These are phyloP conservation scores for Scleroderma citrinum DNA, from an alignment of 768 basidiomycete genomes.

Conservation along the genomic window DNA sequence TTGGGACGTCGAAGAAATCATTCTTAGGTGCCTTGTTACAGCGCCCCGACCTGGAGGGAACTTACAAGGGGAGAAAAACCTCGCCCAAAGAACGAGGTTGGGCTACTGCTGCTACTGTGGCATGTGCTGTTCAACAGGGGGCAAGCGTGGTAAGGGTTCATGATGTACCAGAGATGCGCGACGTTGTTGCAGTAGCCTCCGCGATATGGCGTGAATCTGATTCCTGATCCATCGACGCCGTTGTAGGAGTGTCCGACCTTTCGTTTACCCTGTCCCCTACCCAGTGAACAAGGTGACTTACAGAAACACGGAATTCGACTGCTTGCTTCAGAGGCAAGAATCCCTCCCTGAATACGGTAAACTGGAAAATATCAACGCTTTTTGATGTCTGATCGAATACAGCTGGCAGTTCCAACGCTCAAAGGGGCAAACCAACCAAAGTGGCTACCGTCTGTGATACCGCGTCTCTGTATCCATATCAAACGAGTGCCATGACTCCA, in stretches of 20 bases:
- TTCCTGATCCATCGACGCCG: background rate
- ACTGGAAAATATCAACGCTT: too few species aligned
- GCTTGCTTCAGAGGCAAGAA: too few species aligned
- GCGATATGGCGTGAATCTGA: conserved; percentile 42
- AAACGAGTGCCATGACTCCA: too few species aligned
- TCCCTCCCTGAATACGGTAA: too few species aligned
- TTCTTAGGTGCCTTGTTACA: conserved; percentile 69
- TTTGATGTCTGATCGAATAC: too few species aligned
- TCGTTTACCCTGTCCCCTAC: too few species aligned
- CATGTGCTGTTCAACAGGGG: conserved; percentile 70
- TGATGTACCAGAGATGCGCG: conserved; percentile 65
- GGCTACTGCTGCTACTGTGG: conserved; percentile 75
- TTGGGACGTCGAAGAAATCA: conserved; percentile 81
- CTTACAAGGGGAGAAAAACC: conserved; percentile 46
- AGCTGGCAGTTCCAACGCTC: too few species aligned
- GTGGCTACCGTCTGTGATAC: too few species aligned
- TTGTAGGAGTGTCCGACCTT: background rate
- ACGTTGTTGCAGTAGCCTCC: conserved; percentile 64
- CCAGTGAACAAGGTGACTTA: too few species aligned
- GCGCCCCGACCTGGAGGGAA: conserved; percentile 32
- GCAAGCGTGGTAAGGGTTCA: conserved; percentile 77
- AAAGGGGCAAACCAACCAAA: too few species aligned
- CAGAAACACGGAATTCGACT: too few species aligned
- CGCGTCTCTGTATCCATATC: too few species aligned
- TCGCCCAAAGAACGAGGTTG: conserved; percentile 61